Conservation (phyloP, 345 rosid species). For the Gossypium herbaceum region DNA sequence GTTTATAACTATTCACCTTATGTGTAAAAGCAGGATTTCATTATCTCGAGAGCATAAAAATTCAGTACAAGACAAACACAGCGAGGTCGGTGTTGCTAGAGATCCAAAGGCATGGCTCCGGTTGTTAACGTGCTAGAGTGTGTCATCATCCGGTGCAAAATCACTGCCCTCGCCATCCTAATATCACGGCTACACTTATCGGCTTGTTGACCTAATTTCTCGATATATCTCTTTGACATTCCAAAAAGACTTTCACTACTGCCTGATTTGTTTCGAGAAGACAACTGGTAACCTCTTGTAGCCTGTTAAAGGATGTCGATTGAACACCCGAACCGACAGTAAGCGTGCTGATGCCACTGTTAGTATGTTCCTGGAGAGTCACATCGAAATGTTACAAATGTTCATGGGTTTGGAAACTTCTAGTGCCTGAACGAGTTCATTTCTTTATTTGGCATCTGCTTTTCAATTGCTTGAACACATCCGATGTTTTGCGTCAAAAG, state of each 20-base stretch:
- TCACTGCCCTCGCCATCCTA: constrained; percentile 65
- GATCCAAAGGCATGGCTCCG: constrained; percentile 31
- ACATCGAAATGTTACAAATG: constrained; percentile 45
- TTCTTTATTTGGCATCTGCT: too few relatives aligned
- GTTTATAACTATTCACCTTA: too few relatives aligned
- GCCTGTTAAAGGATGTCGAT: constrained; percentile 65
- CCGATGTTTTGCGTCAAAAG: too few relatives aligned
- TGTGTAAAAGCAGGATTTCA: not conserved
- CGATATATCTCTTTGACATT: constrained; percentile 64
- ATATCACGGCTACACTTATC: constrained; percentile 63
- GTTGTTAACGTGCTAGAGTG: constrained; percentile 26
- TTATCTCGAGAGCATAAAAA: not conserved
- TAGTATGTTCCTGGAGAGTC: constrained; percentile 56
- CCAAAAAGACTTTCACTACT: constrained; percentile 66
- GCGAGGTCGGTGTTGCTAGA: constrained; percentile 3
- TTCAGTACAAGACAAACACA: not conserved
- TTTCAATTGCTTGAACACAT: too few relatives aligned
- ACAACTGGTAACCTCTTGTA: constrained; percentile 60
- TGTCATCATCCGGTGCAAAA: constrained; percentile 56
- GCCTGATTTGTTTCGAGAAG: constrained; percentile 87
- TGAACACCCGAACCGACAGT: constrained; percentile 51
- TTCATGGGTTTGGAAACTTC: too few relatives aligned
- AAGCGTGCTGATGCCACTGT: constrained; percentile 48
- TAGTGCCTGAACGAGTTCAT: too few relatives aligned
- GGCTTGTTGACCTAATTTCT: constrained; percentile 58